These are phyloP conservation scores for Marchantia paleacea DNA, from an alignment of 225 moss, liverwort and hornwort genomes.

Conservation along the genomic window DNA sequence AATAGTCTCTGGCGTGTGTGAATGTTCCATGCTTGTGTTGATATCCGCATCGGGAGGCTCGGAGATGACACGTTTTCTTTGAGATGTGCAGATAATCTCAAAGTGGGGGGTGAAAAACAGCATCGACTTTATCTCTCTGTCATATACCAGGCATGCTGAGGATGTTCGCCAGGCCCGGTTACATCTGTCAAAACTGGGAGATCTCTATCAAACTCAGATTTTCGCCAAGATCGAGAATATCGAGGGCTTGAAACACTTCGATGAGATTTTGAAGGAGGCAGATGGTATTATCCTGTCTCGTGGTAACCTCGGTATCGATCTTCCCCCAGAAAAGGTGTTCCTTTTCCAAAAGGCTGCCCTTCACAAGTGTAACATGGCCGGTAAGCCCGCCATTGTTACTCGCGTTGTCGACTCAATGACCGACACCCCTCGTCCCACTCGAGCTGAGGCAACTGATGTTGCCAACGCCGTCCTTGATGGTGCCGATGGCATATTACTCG, in stretches of 20 bases:
- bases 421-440: constrained; percentile 86
- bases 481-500: constrained; percentile 80
- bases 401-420: constrained; percentile 97
- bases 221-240: constrained; percentile 89
- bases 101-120: constrained; percentile 74
- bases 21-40: too few species aligned
- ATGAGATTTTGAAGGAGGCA: constrained; percentile 74
- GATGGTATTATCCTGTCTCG: constrained; percentile 90
- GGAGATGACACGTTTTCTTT: neutral
- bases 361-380: constrained; percentile 80
- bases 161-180: constrained; percentile 63
- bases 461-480: constrained; percentile 93
- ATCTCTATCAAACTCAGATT: constrained; percentile 73
- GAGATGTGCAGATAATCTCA: constrained; percentile 35
- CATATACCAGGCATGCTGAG: constrained; percentile 75
- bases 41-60: neutral
- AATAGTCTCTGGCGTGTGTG: neutral
- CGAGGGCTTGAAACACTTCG: constrained; percentile 77
- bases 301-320: constrained; percentile 85
- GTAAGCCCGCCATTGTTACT: constrained; percentile 80
- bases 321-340: constrained; percentile 83
- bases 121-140: constrained; percentile 79
- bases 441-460: constrained; percentile 91
- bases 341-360: constrained; percentile 88
- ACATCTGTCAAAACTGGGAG: constrained; percentile 65